Percentiles rank a stretch among this genome's conserved stretches.
These are phyloP conservation scores for Xylaria venustula DNA, from an alignment of 495 filamentous ascomycete species.

Conservation along the genomic window DNA sequence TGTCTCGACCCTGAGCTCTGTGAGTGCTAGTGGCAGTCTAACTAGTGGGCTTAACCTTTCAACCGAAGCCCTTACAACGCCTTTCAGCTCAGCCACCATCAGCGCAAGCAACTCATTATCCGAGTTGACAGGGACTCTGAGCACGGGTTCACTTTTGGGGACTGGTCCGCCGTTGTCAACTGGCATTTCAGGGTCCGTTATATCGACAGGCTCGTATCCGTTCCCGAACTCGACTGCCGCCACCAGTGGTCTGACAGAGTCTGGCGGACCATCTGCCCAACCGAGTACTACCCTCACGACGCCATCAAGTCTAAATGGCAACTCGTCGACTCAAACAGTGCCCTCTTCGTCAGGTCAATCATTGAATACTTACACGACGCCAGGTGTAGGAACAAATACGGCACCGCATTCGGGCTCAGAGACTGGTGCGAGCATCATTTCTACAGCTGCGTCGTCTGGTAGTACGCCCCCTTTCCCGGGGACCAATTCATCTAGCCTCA, in stretches of 20 bases:
- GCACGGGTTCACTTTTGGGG: background rate
- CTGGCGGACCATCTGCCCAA: slow-evolving; percentile 1
- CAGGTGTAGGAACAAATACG: background rate
- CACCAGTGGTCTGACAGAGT: background rate
- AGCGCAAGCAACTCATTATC: background rate
- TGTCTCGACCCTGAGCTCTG: background rate
- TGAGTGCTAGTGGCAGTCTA: background rate
- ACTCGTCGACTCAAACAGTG: background rate
- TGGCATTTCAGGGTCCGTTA: background rate
- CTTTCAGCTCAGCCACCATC: background rate
- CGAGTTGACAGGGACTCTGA: background rate
- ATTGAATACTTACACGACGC: background rate
- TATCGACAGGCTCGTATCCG: background rate
- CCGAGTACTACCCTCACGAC: slow-evolving; percentile 7
- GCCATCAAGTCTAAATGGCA: background rate
- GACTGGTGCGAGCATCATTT: background rate
- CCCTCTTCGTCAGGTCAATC: background rate
- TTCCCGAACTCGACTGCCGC: slow-evolving; percentile 1
- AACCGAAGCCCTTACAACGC: background rate
- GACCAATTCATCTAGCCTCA: background rate
- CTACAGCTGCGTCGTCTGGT: background rate
- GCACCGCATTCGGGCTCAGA: background rate
- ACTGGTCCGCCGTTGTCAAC: background rate
- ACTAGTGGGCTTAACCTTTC: background rate
- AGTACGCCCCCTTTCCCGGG: background rate